Evolutionary conservation across 495 filamentous ascomycete genomes (phyloP).

Genomic region (Hypoxylon subgilvum): DNA sequence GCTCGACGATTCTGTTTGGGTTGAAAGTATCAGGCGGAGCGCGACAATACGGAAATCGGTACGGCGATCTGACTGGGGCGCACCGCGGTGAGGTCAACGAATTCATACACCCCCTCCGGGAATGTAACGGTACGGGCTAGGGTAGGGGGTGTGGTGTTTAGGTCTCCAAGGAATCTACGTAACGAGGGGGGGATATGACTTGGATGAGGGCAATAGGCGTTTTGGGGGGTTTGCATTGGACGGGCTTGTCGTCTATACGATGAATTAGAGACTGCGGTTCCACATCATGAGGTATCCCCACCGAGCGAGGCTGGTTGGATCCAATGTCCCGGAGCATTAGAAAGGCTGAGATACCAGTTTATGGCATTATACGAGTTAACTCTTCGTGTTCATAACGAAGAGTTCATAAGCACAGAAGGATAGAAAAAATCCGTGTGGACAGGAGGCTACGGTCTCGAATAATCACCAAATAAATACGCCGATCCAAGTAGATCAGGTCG

Average conservation of each 20-base stretch:
- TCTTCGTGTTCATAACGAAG: slow-evolving; percentile 16
- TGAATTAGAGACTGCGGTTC: slow-evolving; percentile 22
- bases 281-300: slow-evolving; percentile 9
- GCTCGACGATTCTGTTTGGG: slow-evolving; percentile 87
- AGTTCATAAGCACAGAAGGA: slow-evolving; percentile 4
- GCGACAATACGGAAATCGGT: slow-evolving; percentile 73
- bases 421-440: background rate
- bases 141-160: background rate
- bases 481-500: background rate
- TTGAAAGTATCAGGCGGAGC: slow-evolving; percentile 86
- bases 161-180: slow-evolving; percentile 14
- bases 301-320: slow-evolving; percentile 4
- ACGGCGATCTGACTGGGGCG: slow-evolving; percentile 36
- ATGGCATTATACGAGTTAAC: slow-evolving; percentile 6
- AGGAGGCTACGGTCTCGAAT: background rate
- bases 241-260: slow-evolving; percentile 20
- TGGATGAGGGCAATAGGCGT: slow-evolving; percentile 36
- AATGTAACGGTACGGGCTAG: slow-evolving; percentile 23
- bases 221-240: slow-evolving; percentile 15
- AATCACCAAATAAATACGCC: slow-evolving; percentile 1
- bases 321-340: slow-evolving; percentile 15
- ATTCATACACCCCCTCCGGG: slow-evolving; percentile 9
- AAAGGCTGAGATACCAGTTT: slow-evolving; percentile 25
- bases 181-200: slow-evolving; percentile 23
- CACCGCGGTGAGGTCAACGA: slow-evolving; percentile 23